These are phyloP conservation scores for Xylariaceae sp. DNA, from an alignment of 2,329 filamentous ascomycete species.

Conservation along the genomic window DNA sequence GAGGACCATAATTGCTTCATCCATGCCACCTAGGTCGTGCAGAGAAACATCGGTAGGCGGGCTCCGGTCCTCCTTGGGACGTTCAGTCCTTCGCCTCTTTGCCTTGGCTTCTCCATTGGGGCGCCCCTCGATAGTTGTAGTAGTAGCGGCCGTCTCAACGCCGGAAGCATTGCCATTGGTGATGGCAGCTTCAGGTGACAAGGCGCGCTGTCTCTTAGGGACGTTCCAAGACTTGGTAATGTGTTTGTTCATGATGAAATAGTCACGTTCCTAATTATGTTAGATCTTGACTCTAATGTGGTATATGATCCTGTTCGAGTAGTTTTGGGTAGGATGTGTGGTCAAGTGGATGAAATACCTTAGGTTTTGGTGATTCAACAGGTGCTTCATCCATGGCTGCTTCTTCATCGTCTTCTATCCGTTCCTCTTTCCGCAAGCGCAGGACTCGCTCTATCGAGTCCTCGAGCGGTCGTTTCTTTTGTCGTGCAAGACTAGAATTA, in stretches of 20 bases:
- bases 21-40: slow-evolving; percentile 75
- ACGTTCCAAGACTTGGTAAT: slow-evolving; percentile 47
- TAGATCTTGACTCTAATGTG: slow-evolving; percentile 3
- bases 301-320: neutral
- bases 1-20: slow-evolving; percentile 69
- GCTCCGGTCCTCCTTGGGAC: slow-evolving; percentile 58
- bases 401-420: slow-evolving; percentile 50
- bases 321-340: too few species aligned
- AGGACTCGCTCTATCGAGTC: slow-evolving; percentile 84
- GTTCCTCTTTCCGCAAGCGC: slow-evolving; percentile 69
- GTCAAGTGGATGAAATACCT: slow-evolving; percentile 24
- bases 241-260: slow-evolving; percentile 45
- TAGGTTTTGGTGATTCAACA: slow-evolving; percentile 30
- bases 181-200: slow-evolving; percentile 23
- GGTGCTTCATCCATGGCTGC: slow-evolving; percentile 32
- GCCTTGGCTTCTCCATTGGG: slow-evolving; percentile 66
- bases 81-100: slow-evolving; percentile 64
- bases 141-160: slow-evolving; percentile 32
- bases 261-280: slow-evolving; percentile 31
- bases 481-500: slow-evolving; percentile 82
- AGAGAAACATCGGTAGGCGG: slow-evolving; percentile 70
- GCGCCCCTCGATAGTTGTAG: slow-evolving; percentile 51
- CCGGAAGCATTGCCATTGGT: slow-evolving; percentile 25
- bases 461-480: slow-evolving; percentile 80
- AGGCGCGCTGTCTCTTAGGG: slow-evolving; percentile 21